These are phyloP conservation scores for Sugiyamaella grinbergsii DNA, from an alignment of 1,139 yeast species.

Conservation along the genomic window DNA sequence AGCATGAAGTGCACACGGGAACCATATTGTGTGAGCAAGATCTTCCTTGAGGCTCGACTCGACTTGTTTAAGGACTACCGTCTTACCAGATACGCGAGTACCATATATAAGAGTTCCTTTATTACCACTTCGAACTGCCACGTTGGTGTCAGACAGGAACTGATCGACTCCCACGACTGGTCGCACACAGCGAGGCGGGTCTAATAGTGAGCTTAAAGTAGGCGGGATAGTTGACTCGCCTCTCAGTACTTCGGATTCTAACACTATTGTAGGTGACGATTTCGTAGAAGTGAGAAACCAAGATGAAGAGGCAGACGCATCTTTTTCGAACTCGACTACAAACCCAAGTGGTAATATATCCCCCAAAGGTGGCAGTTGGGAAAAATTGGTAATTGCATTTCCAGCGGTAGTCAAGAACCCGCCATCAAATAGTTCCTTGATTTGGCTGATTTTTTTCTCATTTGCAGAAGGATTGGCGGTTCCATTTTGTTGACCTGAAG, in stretches of 20 bases:
- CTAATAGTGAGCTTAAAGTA: constrained; percentile 17
- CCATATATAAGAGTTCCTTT: constrained; percentile 70
- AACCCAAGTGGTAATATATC: constrained; percentile 62
- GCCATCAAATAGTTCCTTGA: constrained; percentile 15
- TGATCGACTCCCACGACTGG: constrained; percentile 61
- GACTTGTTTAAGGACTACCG: constrained; percentile 54
- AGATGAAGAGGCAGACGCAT: not conserved
- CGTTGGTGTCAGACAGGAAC: constrained; percentile 48
- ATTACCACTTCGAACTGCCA: constrained; percentile 51
- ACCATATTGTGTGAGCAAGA: constrained; percentile 50
- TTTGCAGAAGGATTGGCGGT: constrained; percentile 1
- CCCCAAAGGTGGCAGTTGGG: constrained; percentile 50
- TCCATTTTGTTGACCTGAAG: constrained; percentile 28
- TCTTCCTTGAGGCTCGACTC: constrained; percentile 44
- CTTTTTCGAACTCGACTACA: constrained; percentile 53
- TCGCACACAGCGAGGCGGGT: constrained; percentile 5
- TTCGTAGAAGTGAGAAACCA: constrained; percentile 46
- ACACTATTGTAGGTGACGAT: constrained; percentile 2
- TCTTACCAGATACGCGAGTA: constrained; percentile 78
- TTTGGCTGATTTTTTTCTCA: constrained; percentile 13
- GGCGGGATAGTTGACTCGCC: constrained; percentile 53
- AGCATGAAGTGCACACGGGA: constrained; percentile 56
- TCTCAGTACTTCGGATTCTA: constrained; percentile 56
- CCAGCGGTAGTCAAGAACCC: not conserved
- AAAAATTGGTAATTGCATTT: constrained; percentile 32